Conservation (phyloP, 208 protist genomes). For the Trypanosoma grayi region DNA sequence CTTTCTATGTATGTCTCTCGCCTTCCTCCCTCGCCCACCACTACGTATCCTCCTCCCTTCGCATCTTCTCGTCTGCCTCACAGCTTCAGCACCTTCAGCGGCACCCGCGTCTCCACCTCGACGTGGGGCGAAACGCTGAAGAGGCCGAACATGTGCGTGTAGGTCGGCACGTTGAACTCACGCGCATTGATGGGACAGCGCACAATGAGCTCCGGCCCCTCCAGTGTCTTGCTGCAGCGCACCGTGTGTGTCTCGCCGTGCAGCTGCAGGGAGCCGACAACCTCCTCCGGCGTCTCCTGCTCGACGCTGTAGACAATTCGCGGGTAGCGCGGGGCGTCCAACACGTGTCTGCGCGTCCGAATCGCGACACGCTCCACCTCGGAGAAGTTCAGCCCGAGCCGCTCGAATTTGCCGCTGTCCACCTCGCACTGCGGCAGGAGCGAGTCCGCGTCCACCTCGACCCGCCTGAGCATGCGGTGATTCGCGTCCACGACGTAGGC, state of each 20-base stretch:
- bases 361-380: constrained; percentile 61
- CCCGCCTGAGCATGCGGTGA: constrained; percentile 33
- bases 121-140: constrained; percentile 70
- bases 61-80: constrained; percentile 11
- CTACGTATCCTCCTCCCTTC: background rate
- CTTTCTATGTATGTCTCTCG: background rate
- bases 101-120: constrained; percentile 80
- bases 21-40: background rate
- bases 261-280: constrained; percentile 58
- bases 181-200: constrained; percentile 69
- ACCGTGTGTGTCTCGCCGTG: constrained; percentile 56
- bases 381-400: constrained; percentile 53
- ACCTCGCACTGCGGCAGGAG: constrained; percentile 81
- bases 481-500: constrained; percentile 38
- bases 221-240: constrained; percentile 57
- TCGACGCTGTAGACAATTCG: constrained; percentile 60
- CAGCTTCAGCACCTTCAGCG: constrained; percentile 47
- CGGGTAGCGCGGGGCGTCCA: constrained; percentile 68
- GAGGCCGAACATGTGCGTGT: constrained; percentile 60
- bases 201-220: constrained; percentile 76
- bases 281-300: constrained; percentile 28
- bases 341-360: constrained; percentile 42
- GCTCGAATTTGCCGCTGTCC: constrained; percentile 32
- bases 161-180: constrained; percentile 55
- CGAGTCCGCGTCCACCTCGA: constrained; percentile 76